Evolutionary conservation across 768 basidiomycete species (phyloP).

Genomic region (Kwoniella newhampshirensis): DNA sequence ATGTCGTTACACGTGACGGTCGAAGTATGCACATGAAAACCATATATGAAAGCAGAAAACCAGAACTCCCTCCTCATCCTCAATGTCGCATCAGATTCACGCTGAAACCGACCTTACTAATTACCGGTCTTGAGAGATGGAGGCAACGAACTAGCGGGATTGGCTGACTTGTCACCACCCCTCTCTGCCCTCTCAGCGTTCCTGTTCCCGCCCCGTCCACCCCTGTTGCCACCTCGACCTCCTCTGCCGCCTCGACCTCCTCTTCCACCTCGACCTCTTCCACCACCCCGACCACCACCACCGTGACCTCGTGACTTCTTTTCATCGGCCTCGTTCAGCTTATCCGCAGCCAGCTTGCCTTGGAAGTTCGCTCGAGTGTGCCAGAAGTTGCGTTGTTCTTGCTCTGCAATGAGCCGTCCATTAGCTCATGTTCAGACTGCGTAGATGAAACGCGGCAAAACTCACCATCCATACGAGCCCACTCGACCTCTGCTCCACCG

Average conservation of each 20-base stretch:
- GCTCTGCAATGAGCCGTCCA: constrained; percentile 26
- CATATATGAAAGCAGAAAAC: neutral
- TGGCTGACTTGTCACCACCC: constrained; percentile 10
- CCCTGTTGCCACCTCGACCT: constrained; percentile 36
- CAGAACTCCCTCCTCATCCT: neutral
- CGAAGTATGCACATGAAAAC: constrained; percentile 1
- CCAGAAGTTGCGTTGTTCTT: constrained; percentile 52
- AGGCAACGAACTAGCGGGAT: constrained; percentile 19
- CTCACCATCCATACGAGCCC: constrained; percentile 43
- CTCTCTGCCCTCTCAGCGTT: constrained; percentile 12
- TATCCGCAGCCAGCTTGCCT: constrained; percentile 47
- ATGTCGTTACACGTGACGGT: constrained; percentile 2
- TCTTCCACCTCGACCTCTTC: constrained; percentile 39
- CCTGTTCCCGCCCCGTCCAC: constrained; percentile 22
- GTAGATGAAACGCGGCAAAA: neutral
- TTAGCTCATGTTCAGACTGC: neutral
- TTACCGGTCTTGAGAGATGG: constrained; percentile 17
- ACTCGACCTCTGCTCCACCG: constrained; percentile 45
- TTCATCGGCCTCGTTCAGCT: constrained; percentile 23
- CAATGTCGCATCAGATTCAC: constrained; percentile 2
- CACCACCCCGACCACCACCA: constrained; percentile 34
- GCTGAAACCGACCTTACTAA: neutral
- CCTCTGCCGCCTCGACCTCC: constrained; percentile 38
- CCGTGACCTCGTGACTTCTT: constrained; percentile 17
- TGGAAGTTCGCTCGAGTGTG: constrained; percentile 51